phyloP scores from a whole-genome alignment of 2,329 filamentous ascomycete species.

The Hymenotorrendiella dingleyae region DNA sequence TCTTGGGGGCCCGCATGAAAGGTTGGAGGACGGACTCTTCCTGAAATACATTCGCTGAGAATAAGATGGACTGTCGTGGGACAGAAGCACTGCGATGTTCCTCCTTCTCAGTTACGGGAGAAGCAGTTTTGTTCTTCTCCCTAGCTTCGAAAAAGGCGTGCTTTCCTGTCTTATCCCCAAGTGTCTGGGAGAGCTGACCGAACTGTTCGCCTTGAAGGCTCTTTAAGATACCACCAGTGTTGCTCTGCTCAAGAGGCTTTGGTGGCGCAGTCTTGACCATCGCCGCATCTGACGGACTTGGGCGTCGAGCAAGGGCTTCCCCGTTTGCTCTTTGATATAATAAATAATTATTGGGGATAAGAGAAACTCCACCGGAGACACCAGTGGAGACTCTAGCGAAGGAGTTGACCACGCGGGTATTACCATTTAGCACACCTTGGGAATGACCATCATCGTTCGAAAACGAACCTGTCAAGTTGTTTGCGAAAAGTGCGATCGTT shows the following conservation, averaged over 20 bases:
- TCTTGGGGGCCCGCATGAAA: too few species aligned
- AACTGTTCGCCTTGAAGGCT: slow-evolving; percentile 2
- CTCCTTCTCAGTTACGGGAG: slow-evolving; percentile 3
- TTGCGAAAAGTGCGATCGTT: too few species aligned
- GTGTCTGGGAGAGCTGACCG: slow-evolving; percentile 10
- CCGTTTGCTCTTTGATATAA: too few species aligned
- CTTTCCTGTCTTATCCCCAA: slow-evolving; percentile 27
- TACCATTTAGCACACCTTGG: too few species aligned
- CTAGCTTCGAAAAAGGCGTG: slow-evolving; percentile 28
- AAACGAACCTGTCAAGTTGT: too few species aligned
- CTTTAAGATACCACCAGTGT: not conserved
- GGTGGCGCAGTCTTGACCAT: slow-evolving; percentile 28
- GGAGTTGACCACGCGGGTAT: too few species aligned
- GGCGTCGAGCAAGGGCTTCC: slow-evolving; percentile 17
- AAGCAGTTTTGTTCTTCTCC: slow-evolving; percentile 26
- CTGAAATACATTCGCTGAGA: too few species aligned
- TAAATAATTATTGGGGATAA: too few species aligned
- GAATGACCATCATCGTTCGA: too few species aligned
- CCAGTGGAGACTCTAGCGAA: too few species aligned
- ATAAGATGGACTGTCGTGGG: not conserved
- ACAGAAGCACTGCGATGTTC: slow-evolving; percentile 1
- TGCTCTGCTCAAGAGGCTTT: not conserved
- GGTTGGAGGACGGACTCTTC: too few species aligned
- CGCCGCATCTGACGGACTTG: slow-evolving; percentile 35
- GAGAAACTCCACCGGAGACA: too few species aligned